A percentile compares a stretch with the other conserved stretches of the same genome.
phyloP scores from a whole-genome alignment of 108 stramenopile species.

The Aurantiochytrium sp. region DNA sequence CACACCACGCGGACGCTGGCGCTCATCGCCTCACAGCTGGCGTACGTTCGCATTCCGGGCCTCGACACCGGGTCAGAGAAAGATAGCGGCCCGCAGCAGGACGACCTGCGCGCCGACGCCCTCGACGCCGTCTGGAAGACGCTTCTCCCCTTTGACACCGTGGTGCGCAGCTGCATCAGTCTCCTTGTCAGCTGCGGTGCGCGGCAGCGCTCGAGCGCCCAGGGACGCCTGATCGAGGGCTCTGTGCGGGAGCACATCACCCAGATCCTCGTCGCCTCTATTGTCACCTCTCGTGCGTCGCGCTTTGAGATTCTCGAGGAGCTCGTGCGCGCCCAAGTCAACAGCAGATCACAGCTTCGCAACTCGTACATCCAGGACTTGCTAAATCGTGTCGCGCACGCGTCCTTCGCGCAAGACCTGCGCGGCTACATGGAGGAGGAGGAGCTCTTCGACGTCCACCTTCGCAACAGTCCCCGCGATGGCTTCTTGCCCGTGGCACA shows the following conservation, averaged over 20 bases:
- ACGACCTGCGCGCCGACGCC: no score
- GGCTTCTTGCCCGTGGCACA: background rate
- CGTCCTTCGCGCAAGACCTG: background rate
- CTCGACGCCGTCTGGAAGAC: background rate
- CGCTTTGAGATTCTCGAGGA: slow-evolving; percentile 24
- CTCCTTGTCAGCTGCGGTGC: background rate
- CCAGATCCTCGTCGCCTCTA: background rate
- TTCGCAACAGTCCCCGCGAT: background rate
- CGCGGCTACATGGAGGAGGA: background rate
- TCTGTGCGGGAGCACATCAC: slow-evolving; percentile 5
- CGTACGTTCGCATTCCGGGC: background rate
- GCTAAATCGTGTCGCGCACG: background rate
- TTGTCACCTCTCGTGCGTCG: background rate
- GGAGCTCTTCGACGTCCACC: background rate
- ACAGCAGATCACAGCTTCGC: background rate
- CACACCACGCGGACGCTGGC: slow-evolving; percentile 7
- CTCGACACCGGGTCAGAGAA: background rate
- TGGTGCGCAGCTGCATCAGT: background rate
- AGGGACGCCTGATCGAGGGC: background rate
- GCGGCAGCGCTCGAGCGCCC: background rate
- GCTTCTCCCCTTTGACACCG: background rate
- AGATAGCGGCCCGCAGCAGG: background rate
- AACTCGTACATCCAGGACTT: background rate
- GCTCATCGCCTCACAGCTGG: background rate
- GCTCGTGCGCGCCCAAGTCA: background rate